These are phyloP conservation scores for Flaveria sonorensis DNA, from an alignment of 129 eudicot species.

Conservation along the genomic window DNA sequence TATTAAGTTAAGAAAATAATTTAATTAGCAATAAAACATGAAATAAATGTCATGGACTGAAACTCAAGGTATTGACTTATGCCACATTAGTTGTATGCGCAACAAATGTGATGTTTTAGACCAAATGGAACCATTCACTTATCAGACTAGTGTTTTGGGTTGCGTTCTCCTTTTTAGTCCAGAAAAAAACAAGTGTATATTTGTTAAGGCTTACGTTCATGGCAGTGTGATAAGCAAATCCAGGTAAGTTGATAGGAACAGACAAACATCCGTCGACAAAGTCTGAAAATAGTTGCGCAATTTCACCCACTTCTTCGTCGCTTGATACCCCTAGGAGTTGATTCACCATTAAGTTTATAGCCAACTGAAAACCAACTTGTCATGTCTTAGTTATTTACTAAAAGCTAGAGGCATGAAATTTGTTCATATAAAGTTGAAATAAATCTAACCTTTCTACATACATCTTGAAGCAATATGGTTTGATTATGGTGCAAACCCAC, in stretches of 20 bases:
- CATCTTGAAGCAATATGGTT: slow-evolving; percentile 66
- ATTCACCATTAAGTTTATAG: slow-evolving; percentile 83
- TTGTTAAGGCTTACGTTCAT: slow-evolving; percentile 58
- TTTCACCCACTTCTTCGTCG: slow-evolving; percentile 63
- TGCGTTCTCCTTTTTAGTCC: too few species aligned
- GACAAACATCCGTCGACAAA: slow-evolving; percentile 85
- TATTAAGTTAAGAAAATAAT: too few species aligned
- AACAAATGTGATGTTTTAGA: too few species aligned
- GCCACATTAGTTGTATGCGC: too few species aligned
- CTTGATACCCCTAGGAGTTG: slow-evolving; percentile 71
- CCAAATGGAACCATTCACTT: too few species aligned
- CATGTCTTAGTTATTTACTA: not conserved
- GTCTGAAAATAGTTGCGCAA: slow-evolving; percentile 66
- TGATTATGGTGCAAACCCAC: slow-evolving; percentile 42
- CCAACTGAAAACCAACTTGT: slow-evolving; percentile 42
- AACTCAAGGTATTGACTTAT: too few species aligned
- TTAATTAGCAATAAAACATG: too few species aligned
- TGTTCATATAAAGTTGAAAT: not conserved
- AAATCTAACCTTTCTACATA: slow-evolving; percentile 68
- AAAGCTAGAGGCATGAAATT: not conserved
- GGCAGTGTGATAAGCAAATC: slow-evolving; percentile 69
- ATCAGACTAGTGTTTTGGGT: too few species aligned
- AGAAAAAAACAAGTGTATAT: too few species aligned
- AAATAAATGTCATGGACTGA: too few species aligned
- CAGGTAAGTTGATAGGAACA: slow-evolving; percentile 69